These are phyloP conservation scores for Colletotrichum sublineola DNA, from an alignment of 2,329 filamentous ascomycete genomes.

Conservation along the genomic window DNA sequence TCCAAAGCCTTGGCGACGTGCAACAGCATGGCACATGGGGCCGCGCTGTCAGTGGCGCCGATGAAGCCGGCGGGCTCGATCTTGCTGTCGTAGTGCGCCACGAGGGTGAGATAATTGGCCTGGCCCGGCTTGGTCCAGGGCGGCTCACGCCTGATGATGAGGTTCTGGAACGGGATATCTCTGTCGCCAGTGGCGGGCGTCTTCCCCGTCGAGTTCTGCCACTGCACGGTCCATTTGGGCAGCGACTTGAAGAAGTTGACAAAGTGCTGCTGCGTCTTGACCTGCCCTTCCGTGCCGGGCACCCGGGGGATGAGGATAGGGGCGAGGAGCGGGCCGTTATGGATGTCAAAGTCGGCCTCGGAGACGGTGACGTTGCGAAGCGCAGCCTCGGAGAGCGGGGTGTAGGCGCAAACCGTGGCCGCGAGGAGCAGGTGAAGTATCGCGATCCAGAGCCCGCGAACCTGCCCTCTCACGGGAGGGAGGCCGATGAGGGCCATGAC, in stretches of 20 bases:
- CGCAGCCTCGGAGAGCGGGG: conserved; percentile 73
- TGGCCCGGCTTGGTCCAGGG: conserved; percentile 80
- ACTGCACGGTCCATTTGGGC: conserved; percentile 77
- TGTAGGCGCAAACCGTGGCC: conserved; percentile 50
- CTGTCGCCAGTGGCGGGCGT: conserved; percentile 75
- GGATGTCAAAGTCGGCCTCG: conserved; percentile 76
- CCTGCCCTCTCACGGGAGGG: conserved; percentile 34
- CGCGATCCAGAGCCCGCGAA: conserved; percentile 34
- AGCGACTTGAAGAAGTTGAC: conserved; percentile 78
- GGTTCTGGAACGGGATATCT: conserved; percentile 80
- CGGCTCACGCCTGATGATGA: conserved; percentile 83
- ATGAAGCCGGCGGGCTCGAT: conserved; percentile 80
- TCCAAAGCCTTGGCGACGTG: conserved; percentile 81
- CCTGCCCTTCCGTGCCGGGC: conserved; percentile 78
- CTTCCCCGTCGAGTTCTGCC: conserved; percentile 80
- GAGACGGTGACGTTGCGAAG: conserved; percentile 73
- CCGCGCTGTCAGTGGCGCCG: conserved; percentile 87
- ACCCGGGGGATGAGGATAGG: conserved; percentile 82
- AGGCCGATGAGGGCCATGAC: conserved; percentile 35
- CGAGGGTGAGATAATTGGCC: conserved; percentile 79
- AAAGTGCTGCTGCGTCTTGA: conserved; percentile 78
- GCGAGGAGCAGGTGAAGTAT: conserved; percentile 45
- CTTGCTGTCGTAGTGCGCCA: conserved; percentile 89
- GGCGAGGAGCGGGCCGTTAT: conserved; percentile 76
- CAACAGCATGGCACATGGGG: conserved; percentile 87